Conservation (phyloP, 495 filamentous ascomycete genomes). For the Penicillium robsamsonii region DNA sequence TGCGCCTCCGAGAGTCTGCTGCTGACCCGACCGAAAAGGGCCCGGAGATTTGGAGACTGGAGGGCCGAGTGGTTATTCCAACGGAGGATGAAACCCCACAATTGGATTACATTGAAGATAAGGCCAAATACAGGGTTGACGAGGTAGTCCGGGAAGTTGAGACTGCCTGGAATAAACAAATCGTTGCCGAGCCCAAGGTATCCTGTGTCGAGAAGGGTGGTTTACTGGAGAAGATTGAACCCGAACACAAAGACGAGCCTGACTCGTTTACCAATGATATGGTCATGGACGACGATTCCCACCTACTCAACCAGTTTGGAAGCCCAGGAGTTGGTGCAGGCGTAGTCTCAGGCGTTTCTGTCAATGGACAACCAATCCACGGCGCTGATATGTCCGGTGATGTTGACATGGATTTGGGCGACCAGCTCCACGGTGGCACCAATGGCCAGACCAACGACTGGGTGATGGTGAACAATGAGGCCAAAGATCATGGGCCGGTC, state of each 20-base stretch:
- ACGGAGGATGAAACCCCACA: conserved; percentile 46
- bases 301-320: conserved; percentile 63
- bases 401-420: conserved; percentile 47
- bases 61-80: conserved; percentile 51
- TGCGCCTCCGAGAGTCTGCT: conserved; percentile 50
- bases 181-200: conserved; percentile 58
- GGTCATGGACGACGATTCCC: conserved; percentile 60
- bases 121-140: conserved; percentile 54
- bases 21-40: conserved; percentile 52
- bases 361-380: conserved; percentile 25
- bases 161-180: conserved; percentile 52
- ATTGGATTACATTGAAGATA: conserved; percentile 38
- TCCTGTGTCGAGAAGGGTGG: conserved; percentile 70
- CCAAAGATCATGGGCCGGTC: conserved; percentile 28
- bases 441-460: conserved; percentile 53
- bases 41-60: conserved; percentile 61
- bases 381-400: conserved; percentile 24
- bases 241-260: conserved; percentile 36
- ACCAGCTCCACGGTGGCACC: conserved; percentile 28
- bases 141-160: conserved; percentile 60
- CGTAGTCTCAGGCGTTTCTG: conserved; percentile 25
- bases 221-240: conserved; percentile 58
- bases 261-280: conserved; percentile 54
- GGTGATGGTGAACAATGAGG: conserved; percentile 58
- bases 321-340: conserved; percentile 48